phyloP scores from a whole-genome alignment of 2,329 filamentous ascomycete species.

The Hyphodiscus sp. region DNA sequence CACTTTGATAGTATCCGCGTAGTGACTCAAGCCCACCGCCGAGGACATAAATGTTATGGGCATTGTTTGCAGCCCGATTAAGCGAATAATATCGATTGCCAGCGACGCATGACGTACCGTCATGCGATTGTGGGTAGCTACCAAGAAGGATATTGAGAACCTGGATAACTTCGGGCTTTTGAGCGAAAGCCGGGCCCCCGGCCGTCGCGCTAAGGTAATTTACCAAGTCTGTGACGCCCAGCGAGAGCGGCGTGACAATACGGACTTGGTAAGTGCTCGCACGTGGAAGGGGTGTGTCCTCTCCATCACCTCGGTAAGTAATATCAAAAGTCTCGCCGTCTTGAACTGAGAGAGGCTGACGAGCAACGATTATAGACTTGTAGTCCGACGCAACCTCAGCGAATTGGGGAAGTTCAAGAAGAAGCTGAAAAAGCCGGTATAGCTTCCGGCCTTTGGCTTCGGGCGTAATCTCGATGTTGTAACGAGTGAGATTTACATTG shows the following conservation, averaged over 20 bases:
- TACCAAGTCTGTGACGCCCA: constrained; percentile 16
- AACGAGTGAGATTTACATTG: constrained; percentile 22
- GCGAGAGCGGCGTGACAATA: constrained; percentile 15
- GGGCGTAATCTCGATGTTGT: constrained; percentile 25
- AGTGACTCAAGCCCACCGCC: constrained; percentile 48
- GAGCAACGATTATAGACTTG: constrained; percentile 25
- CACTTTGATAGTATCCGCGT: constrained; percentile 56
- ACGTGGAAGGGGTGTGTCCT: constrained; percentile 18
- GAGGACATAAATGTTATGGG: constrained; percentile 32
- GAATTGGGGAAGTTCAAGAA: constrained; percentile 27
- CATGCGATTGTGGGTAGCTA: constrained; percentile 35
- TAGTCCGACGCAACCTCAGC: constrained; percentile 23
- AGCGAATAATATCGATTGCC: constrained; percentile 47
- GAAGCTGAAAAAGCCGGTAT: constrained; percentile 24
- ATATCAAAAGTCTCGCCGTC: constrained; percentile 14
- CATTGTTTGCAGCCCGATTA: constrained; percentile 20
- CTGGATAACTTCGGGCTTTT: constrained; percentile 46
- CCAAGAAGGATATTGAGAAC: constrained; percentile 52
- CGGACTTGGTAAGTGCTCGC: constrained; percentile 18
- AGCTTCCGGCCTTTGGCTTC: constrained; percentile 24
- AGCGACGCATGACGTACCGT: constrained; percentile 39
- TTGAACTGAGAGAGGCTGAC: constrained; percentile 9
- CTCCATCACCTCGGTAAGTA: constrained; percentile 21
- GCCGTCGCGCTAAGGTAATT: constrained; percentile 15
- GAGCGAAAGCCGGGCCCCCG: constrained; percentile 9